These are phyloP conservation scores for Mucor lusitanicus DNA, from an alignment of 371 early-diverging fungal genomes.

Conservation along the genomic window DNA sequence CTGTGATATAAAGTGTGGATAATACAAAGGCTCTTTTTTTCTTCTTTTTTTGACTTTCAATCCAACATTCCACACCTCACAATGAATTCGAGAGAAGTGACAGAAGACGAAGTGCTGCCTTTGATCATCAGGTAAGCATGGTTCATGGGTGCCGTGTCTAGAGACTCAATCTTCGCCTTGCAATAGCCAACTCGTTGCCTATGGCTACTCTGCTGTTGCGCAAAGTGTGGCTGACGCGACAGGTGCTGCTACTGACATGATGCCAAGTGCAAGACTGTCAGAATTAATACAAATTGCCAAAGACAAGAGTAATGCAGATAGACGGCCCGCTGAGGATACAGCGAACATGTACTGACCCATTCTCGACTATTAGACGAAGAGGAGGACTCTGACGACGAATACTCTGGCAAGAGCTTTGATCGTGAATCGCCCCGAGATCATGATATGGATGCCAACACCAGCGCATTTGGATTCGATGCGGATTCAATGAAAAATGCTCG, in stretches of 20 bases:
- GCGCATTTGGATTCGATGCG: conserved; percentile 28
- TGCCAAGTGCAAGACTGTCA: conserved; percentile 54
- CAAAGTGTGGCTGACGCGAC: conserved; percentile 64
- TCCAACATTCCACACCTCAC: not conserved
- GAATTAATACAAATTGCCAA: conserved; percentile 57
- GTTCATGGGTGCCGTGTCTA: not conserved
- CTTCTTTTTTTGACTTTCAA: not conserved
- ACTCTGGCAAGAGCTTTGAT: conserved; percentile 28
- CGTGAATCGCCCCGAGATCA: conserved; percentile 23
- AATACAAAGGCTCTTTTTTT: not conserved
- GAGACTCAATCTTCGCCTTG: not conserved
- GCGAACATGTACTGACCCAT: not conserved
- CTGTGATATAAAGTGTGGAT: too few relatives aligned
- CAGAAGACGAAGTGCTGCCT: conserved; percentile 57
- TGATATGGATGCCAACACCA: conserved; percentile 12
- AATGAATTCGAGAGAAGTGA: conserved; percentile 32
- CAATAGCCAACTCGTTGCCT: conserved; percentile 63
- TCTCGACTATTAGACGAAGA: conserved; percentile 25
- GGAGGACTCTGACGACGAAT: conserved; percentile 46
- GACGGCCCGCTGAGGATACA: not conserved
- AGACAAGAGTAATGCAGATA: conserved; percentile 38
- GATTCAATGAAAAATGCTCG: conserved; percentile 36
- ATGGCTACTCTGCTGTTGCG: conserved; percentile 65
- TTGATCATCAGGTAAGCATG: conserved; percentile 55
- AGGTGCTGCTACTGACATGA: conserved; percentile 48